Percentiles rank a stretch among this genome's conserved stretches.
These are phyloP conservation scores for Aspergillaceae sp. DNA, from an alignment of 2,329 filamentous ascomycete genomes.

Conservation along the genomic window DNA sequence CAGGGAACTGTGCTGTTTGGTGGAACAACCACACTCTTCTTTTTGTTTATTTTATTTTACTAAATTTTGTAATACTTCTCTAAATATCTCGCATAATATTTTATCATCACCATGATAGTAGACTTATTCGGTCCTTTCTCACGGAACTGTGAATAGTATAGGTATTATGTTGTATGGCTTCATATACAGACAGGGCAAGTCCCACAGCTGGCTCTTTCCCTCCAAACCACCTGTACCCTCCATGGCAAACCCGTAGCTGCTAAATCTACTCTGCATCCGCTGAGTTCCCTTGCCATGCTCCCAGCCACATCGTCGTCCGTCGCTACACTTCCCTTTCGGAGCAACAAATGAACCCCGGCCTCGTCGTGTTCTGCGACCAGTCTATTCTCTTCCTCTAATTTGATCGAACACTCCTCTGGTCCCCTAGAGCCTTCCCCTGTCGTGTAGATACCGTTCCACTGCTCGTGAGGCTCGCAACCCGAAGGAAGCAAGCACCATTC, in stretches of 20 bases:
- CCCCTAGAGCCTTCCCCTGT: too few species aligned
- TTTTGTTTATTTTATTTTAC: slow-evolving; percentile 12
- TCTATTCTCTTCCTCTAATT: too few species aligned
- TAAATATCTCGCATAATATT: not conserved
- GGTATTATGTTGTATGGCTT: too few species aligned
- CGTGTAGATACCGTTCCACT: too few species aligned
- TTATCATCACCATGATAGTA: not conserved
- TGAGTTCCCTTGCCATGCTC: too few species aligned
- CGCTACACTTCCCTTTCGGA: not conserved
- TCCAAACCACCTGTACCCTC: not conserved
- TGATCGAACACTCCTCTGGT: too few species aligned
- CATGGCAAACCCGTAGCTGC: too few species aligned
- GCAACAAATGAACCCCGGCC: not conserved
- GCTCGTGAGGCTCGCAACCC: not conserved
- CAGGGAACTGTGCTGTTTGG: slow-evolving; percentile 29
- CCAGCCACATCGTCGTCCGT: not conserved
- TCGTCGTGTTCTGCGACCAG: too few species aligned
- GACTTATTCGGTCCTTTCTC: not conserved
- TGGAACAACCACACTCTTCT: slow-evolving; percentile 27
- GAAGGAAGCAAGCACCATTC: not conserved
- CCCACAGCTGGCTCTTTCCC: not conserved
- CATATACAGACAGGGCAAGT: not conserved
- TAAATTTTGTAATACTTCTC: not conserved
- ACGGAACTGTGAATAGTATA: too few species aligned
- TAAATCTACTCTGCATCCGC: too few species aligned